phyloP scores from a whole-genome alignment of 495 filamentous ascomycete species.

The Podospora fimiseda region DNA sequence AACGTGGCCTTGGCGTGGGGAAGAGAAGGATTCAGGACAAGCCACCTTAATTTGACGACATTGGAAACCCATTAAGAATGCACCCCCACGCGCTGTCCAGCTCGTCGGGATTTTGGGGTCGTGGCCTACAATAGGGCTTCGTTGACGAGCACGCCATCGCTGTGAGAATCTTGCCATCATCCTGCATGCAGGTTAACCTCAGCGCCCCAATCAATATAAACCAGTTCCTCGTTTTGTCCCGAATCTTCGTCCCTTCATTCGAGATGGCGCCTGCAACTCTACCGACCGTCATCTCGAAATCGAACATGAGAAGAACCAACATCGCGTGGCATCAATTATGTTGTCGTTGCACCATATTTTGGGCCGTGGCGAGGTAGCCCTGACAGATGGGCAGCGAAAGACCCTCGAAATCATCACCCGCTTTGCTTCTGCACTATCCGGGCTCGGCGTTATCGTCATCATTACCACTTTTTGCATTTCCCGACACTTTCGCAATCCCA shows the following conservation, averaged over 20 bases:
- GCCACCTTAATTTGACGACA: background rate
- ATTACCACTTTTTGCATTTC: conserved; percentile 35
- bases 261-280: background rate
- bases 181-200: background rate
- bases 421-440: conserved; percentile 33
- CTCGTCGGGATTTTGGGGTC: background rate
- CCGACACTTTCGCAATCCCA: conserved; percentile 40
- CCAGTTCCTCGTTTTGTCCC: background rate
- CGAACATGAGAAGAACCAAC: background rate
- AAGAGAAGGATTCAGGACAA: background rate
- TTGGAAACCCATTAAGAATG: background rate
- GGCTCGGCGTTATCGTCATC: conserved; percentile 35
- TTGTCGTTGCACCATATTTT: conserved; percentile 4
- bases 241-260: background rate
- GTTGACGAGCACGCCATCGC: background rate
- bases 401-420: conserved; percentile 33
- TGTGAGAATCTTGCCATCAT: background rate
- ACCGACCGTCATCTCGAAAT: background rate
- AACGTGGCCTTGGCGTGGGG: background rate
- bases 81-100: background rate
- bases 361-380: conserved; percentile 15
- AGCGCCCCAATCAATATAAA: background rate
- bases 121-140: background rate
- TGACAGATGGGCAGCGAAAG: conserved; percentile 28
- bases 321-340: conserved; percentile 9